Percentiles rank a stretch among this genome's conserved stretches.
Evolutionary conservation across 129 eudicot species (phyloP).

Genomic region (Solidago caesia): DNA sequence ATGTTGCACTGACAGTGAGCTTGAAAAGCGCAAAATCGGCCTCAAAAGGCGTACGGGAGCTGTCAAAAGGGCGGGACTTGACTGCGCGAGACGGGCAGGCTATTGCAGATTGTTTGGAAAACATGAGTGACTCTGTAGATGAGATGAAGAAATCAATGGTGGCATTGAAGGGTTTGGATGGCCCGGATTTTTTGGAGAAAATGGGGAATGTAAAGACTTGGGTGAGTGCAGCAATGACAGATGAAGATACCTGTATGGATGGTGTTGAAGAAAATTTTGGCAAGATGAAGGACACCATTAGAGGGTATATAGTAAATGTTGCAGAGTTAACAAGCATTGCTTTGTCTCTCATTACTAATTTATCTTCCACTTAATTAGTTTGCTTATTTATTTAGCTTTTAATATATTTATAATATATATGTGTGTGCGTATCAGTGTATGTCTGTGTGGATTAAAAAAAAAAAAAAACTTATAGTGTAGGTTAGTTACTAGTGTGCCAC

Average conservation of each 20-base stretch:
- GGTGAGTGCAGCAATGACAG: constrained; percentile 58
- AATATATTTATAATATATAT: not conserved
- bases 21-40: constrained; percentile 29
- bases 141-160: constrained; percentile 40
- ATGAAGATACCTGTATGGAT: constrained; percentile 57
- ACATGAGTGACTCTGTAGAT: constrained; percentile 38
- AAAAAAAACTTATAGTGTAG: not conserved
- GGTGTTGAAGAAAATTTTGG: constrained; percentile 45
- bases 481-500: not conserved
- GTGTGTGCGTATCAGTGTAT: not conserved
- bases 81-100: constrained; percentile 36
- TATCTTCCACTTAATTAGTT: constrained; percentile 19
- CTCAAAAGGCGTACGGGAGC: constrained; percentile 19
- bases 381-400: not conserved
- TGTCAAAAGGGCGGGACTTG: constrained; percentile 34
- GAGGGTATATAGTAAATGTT: constrained; percentile 33
- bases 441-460: no score
- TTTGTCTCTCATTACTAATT: constrained; percentile 39
- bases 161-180: constrained; percentile 42
- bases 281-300: constrained; percentile 34
- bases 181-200: constrained; percentile 37
- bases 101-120: constrained; percentile 37
- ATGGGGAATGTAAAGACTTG: constrained; percentile 51
- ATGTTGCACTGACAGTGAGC: constrained; percentile 30
- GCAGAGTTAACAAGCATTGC: constrained; percentile 51